Evolutionary conservation across 108 stramenopile species (phyloP).

Genomic region (Cyclotella baltica): DNA sequence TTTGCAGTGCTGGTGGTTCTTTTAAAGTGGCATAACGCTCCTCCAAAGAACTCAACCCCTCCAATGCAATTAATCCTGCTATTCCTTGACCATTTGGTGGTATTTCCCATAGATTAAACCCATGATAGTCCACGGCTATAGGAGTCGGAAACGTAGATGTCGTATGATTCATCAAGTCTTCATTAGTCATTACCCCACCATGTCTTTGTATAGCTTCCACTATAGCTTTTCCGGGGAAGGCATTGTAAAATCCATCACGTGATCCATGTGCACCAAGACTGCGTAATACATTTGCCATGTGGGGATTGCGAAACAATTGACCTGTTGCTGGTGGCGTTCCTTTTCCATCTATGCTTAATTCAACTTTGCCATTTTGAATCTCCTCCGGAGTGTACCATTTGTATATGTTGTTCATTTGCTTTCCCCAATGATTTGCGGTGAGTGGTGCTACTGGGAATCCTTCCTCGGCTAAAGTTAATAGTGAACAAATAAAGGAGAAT

Average conservation of each 20-base stretch:
- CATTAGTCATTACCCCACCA: constrained; percentile 86
- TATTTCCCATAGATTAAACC: constrained; percentile 83
- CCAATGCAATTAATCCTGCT: constrained; percentile 92
- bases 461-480: constrained; percentile 64
- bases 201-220: constrained; percentile 74
- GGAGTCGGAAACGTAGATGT: constrained; percentile 80
- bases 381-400: constrained; percentile 70
- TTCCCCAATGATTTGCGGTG: constrained; percentile 87
- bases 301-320: constrained; percentile 87
- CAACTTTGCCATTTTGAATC: constrained; percentile 36
- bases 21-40: constrained; percentile 35
- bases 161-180: constrained; percentile 81
- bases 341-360: constrained; percentile 70
- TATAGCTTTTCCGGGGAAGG: constrained; percentile 84
- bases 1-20: constrained; percentile 21
- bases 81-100: constrained; percentile 97
- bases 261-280: constrained; percentile 82
- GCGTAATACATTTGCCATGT: constrained; percentile 86
- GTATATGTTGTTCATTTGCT: constrained; percentile 64
- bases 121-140: constrained; percentile 76
- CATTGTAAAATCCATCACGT: constrained; percentile 89
- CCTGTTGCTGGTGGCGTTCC: constrained; percentile 67
- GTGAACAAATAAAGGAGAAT: neutral
- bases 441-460: constrained; percentile 92
- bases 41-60: constrained; percentile 70